Percentiles rank a stretch among this genome's conserved stretches.
Conservation (phyloP, 768 basidiomycete genomes). For the Lactarius pseudohatsudake region DNA sequence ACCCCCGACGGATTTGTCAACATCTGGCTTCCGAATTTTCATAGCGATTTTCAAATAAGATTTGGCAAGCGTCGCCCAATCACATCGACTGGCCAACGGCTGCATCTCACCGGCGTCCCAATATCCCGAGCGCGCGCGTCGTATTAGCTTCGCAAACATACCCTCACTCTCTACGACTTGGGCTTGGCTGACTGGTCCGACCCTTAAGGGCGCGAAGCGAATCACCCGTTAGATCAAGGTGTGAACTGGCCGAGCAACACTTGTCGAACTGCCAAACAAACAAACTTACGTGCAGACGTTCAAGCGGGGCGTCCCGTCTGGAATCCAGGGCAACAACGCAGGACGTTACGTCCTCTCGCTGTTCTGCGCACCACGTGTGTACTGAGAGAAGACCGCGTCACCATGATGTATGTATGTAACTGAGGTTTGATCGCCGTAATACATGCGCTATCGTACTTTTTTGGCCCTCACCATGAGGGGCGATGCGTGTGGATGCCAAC, state of each 20-base stretch:
- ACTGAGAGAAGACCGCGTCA: background rate
- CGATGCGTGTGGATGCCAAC: background rate
- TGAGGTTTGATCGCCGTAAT: background rate
- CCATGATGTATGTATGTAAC: background rate
- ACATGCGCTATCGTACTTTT: background rate
- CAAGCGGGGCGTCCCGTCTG: background rate
- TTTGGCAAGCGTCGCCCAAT: background rate
- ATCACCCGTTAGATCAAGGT: background rate
- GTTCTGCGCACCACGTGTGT: background rate
- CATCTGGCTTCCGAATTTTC: background rate
- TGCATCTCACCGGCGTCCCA: background rate
- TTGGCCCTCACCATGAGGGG: background rate
- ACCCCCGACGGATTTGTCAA: background rate
- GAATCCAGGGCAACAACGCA: background rate
- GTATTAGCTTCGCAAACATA: background rate
- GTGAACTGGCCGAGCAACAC: background rate
- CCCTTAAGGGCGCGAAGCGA: too few relatives aligned
- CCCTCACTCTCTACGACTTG: background rate
- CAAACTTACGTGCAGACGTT: background rate
- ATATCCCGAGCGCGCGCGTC: background rate
- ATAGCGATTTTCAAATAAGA: background rate
- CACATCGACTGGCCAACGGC: background rate
- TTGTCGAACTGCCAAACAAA: background rate
- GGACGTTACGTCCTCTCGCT: background rate
- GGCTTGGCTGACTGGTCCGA: background rate